These are phyloP conservation scores for Botrytis fabae DNA, from an alignment of 2,329 filamentous ascomycete species.

Conservation along the genomic window DNA sequence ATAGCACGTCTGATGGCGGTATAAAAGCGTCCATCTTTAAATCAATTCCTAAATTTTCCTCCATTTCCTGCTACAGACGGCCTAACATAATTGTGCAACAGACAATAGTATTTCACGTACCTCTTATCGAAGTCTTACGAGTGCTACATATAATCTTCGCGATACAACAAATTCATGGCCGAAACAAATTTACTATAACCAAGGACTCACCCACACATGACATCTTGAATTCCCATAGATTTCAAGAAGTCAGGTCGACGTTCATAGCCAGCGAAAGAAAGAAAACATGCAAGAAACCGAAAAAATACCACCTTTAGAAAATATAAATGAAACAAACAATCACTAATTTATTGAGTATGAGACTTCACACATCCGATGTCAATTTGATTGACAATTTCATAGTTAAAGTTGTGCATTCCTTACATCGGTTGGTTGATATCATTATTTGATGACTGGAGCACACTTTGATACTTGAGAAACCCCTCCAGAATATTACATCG, in stretches of 20 bases:
- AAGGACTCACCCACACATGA: neutral
- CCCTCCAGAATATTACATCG: conserved; percentile 27
- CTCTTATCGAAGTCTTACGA: too few species aligned
- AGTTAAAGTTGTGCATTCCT: conserved; percentile 31
- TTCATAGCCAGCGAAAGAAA: neutral
- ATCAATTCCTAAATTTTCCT: too few species aligned
- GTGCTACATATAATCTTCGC: neutral
- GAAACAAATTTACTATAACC: neutral
- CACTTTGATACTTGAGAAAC: conserved; percentile 22
- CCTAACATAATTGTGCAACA: neutral
- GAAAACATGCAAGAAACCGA: neutral
- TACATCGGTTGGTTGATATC: conserved; percentile 27
- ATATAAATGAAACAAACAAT: conserved; percentile 21
- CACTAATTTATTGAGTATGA: conserved; percentile 29
- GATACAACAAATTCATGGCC: neutral
- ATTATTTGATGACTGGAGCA: too few species aligned
- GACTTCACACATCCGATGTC: neutral
- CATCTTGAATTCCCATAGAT: neutral
- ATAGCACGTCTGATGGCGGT: neutral
- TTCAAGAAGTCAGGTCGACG: neutral
- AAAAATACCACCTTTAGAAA: conserved; percentile 26
- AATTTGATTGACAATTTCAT: neutral
- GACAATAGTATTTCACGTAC: neutral
- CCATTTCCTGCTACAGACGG: neutral
- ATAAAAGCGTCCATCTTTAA: neutral